phyloP scores from a whole-genome alignment of 2,329 filamentous ascomycete genomes.

The Alternaria sp. region DNA sequence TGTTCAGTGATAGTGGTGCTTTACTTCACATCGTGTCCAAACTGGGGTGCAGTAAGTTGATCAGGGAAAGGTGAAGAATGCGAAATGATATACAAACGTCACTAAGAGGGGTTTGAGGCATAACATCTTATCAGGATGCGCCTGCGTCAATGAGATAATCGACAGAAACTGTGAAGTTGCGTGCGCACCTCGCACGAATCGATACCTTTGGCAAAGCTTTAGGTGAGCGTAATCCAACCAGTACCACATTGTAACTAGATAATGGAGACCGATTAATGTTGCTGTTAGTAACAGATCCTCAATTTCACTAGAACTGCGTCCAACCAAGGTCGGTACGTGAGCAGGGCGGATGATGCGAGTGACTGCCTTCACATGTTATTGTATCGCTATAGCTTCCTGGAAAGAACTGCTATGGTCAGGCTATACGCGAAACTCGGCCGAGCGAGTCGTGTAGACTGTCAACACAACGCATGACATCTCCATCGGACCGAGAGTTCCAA shows the following conservation, averaged over 20 bases:
- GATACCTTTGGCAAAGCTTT: not conserved
- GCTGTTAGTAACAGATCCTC: not conserved
- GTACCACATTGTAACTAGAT: not conserved
- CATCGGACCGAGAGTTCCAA: not conserved
- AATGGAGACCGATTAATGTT: not conserved
- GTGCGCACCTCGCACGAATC: not conserved
- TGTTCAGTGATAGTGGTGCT: not conserved
- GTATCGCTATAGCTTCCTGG: not conserved
- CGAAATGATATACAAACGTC: not conserved
- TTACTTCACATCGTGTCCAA: not conserved
- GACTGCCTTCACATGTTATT: not conserved
- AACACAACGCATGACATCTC: not conserved
- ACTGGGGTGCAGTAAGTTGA: not conserved
- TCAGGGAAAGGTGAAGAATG: not conserved
- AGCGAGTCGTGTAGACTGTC: not conserved
- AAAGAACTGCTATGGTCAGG: not conserved
- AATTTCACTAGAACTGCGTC: not conserved
- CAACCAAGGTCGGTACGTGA: not conserved
- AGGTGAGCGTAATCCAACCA: not conserved
- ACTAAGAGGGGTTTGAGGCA: not conserved
- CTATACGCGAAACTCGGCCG: not conserved
- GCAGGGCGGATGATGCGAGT: not conserved
- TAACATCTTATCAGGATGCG: not conserved
- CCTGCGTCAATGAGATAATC: not conserved
- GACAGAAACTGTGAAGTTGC: not conserved